These are phyloP conservation scores for Aechmea fasciata DNA, from an alignment of 176 grass and related monocot genomes.

Conservation along the genomic window DNA sequence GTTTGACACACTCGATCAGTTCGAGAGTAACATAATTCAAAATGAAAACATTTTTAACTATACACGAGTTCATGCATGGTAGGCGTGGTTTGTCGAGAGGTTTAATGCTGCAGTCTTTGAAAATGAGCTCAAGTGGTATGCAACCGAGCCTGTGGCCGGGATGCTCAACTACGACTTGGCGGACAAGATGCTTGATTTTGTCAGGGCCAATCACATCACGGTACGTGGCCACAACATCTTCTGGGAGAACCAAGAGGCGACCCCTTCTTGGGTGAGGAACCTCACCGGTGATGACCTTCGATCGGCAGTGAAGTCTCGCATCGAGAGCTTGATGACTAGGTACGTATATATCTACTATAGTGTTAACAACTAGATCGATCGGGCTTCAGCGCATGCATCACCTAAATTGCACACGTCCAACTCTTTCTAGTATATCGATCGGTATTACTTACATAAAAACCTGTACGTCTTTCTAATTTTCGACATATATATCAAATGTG, in stretches of 20 bases:
- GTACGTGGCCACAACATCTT: slow-evolving; percentile 98
- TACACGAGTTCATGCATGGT: background rate
- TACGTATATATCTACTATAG: background rate
- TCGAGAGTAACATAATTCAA: too few species aligned
- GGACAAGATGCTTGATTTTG: slow-evolving; percentile 80
- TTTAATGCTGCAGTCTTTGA: slow-evolving; percentile 98
- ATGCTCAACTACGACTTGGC: slow-evolving; percentile 53
- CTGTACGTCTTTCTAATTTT: too few species aligned
- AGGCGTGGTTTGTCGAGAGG: slow-evolving; percentile 78
- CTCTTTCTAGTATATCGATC: too few species aligned
- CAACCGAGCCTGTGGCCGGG: slow-evolving; percentile 70
- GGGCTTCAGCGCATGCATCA: background rate
- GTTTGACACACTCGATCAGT: too few species aligned
- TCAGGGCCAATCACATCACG: slow-evolving; percentile 60
- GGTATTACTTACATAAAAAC: too few species aligned
- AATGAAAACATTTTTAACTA: background rate
- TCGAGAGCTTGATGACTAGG: slow-evolving; percentile 63
- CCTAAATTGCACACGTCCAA: background rate
- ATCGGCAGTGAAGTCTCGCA: slow-evolving; percentile 61
- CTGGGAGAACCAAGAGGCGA: slow-evolving; percentile 91
- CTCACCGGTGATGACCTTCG: slow-evolving; percentile 59
- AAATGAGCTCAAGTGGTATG: slow-evolving; percentile 99
- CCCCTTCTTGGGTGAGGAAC: slow-evolving; percentile 69
- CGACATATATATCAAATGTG: too few species aligned
- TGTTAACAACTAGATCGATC: background rate